A percentile compares a stretch with the other conserved stretches of the same genome.
Conservation (phyloP, 2,329 filamentous ascomycete genomes). For the Cladosporium sp. region DNA sequence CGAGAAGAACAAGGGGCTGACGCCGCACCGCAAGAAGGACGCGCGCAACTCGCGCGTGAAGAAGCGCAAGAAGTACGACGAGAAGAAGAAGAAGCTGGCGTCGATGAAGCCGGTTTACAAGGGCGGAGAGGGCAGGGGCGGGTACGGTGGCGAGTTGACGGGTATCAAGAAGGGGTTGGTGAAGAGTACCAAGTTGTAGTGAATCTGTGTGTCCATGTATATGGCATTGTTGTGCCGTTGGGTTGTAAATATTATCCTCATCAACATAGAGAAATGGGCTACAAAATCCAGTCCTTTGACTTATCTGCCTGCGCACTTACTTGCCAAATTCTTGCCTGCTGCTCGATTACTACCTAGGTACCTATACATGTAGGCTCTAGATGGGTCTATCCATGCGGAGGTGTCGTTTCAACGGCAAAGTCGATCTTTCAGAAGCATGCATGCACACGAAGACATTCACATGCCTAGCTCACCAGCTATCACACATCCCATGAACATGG, state of each 20-base stretch:
- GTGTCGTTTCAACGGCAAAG: no score
- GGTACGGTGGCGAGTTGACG: slow-evolving; percentile 86
- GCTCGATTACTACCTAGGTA: no score
- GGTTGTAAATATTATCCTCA: background rate
- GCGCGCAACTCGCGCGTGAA: slow-evolving; percentile 93
- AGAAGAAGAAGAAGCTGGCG: slow-evolving; percentile 94
- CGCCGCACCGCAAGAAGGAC: slow-evolving; percentile 88
- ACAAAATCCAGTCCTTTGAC: no score
- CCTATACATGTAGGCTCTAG: no score
- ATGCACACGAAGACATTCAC: no score
- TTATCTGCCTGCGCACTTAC: no score
- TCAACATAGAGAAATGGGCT: background rate
- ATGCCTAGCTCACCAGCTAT: no score
- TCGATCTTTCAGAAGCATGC: no score
- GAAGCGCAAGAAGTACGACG: slow-evolving; percentile 94
- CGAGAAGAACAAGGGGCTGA: slow-evolving; percentile 94
- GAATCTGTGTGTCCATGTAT: background rate
- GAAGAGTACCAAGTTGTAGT: slow-evolving; percentile 85
- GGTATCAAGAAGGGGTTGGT: slow-evolving; percentile 94
- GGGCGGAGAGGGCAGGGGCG: slow-evolving; percentile 75
- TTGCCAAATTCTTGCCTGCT: no score
- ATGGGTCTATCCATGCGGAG: no score
- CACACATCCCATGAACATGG: no score
- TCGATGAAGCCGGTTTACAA: slow-evolving; percentile 84
- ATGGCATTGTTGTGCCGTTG: no score